These are phyloP conservation scores for Apodospora peruviana DNA, from an alignment of 495 filamentous ascomycete genomes.

Conservation along the genomic window DNA sequence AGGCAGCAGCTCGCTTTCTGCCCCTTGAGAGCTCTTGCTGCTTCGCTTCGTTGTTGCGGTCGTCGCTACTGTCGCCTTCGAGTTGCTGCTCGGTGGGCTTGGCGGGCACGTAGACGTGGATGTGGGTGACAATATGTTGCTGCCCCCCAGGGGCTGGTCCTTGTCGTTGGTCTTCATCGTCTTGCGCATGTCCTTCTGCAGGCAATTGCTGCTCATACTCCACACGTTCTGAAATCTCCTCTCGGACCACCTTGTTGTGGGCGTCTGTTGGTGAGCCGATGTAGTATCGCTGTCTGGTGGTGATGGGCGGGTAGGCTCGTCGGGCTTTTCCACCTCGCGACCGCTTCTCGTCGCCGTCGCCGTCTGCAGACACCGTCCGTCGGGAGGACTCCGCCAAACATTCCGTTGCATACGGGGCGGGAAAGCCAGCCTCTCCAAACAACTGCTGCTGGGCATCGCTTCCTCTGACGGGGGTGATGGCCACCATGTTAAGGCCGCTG, in stretches of 20 bases:
- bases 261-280: conserved; percentile 7
- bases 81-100: not conserved
- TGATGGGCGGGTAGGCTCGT: conserved; percentile 3
- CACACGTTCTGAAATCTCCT: not conserved
- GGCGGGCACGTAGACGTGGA: conserved; percentile 17
- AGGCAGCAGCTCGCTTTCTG: not conserved
- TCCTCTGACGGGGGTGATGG: conserved; percentile 11
- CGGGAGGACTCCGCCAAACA: conserved; percentile 28
- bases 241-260: conserved; percentile 7
- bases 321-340: conserved; percentile 4
- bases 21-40: not conserved
- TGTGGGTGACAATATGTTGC: conserved; percentile 13
- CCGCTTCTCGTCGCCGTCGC: conserved; percentile 4
- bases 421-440: conserved; percentile 24
- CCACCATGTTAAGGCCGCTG: not conserved
- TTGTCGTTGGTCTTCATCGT: conserved; percentile 16
- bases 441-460: conserved; percentile 10
- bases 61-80: not conserved
- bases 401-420: conserved; percentile 27
- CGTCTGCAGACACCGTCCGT: conserved; percentile 15
- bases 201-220: not conserved
- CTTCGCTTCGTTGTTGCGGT: not conserved
- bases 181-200: conserved; percentile 19
- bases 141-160: not conserved
- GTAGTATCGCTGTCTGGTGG: conserved; percentile 24